Conservation (phyloP, 169 alveolate species). For the Condylostoma magnum region DNA sequence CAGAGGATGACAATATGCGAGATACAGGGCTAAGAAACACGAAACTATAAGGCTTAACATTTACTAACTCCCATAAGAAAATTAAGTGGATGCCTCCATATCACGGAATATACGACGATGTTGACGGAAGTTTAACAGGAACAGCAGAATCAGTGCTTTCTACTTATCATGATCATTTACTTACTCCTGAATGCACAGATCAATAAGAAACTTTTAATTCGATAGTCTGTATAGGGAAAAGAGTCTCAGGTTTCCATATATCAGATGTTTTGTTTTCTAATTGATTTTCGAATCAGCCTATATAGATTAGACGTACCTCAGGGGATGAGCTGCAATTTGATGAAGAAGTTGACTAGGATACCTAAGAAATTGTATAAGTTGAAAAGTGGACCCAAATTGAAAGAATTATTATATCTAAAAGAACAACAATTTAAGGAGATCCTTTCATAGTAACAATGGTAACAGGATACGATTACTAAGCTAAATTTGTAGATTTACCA, state of each 20-base stretch:
- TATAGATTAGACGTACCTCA: too few species aligned
- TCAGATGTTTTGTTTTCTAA: too few species aligned
- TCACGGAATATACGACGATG: not conserved
- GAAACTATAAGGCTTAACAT: slow-evolving; percentile 15
- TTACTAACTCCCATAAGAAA: slow-evolving; percentile 22
- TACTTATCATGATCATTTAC: slow-evolving; percentile 7
- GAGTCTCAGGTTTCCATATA: too few species aligned
- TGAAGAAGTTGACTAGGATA: too few species aligned
- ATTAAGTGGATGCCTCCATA: slow-evolving; percentile 8
- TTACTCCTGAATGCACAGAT: slow-evolving; percentile 15
- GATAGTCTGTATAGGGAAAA: not conserved
- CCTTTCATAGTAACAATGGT: too few species aligned
- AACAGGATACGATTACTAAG: slow-evolving; percentile 10
- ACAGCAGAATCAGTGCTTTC: not conserved
- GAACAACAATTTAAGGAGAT: too few species aligned
- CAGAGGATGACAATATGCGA: slow-evolving; percentile 34
- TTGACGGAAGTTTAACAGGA: slow-evolving; percentile 9
- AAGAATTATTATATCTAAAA: too few species aligned
- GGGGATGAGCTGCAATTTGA: too few species aligned
- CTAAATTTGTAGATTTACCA: slow-evolving; percentile 7
- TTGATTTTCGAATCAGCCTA: too few species aligned
- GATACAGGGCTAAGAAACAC: slow-evolving; percentile 53
- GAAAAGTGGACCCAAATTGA: too few species aligned
- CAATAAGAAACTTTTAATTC: not conserved
- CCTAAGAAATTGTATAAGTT: too few species aligned